Percentiles rank a stretch among this genome's conserved stretches.
Conservation (phyloP, 1,284 basidiomycete genomes). For the Marasmius oreades region DNA sequence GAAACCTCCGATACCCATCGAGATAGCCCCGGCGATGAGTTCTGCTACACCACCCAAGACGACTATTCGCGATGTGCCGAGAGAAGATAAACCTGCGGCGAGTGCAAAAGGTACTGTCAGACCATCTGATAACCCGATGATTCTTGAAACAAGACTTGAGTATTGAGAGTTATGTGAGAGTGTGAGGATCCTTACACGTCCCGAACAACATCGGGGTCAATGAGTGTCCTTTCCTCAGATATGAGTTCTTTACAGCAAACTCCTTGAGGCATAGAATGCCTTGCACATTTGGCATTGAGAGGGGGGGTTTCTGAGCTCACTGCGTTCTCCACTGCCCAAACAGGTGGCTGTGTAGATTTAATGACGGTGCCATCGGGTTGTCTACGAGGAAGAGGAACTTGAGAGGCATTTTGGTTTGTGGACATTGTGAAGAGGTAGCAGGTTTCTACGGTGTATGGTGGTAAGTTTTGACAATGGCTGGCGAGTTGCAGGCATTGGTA, state of each 20-base stretch:
- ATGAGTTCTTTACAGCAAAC: slow-evolving; percentile 84
- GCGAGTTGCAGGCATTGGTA: too few species aligned
- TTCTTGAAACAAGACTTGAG: slow-evolving; percentile 30
- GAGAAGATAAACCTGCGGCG: slow-evolving; percentile 85
- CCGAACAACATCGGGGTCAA: slow-evolving; percentile 83
- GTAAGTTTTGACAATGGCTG: too few species aligned
- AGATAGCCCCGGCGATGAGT: slow-evolving; percentile 92
- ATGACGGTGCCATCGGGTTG: background rate
- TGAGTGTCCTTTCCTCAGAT: slow-evolving; percentile 71
- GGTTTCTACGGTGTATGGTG: too few species aligned
- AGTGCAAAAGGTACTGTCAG: slow-evolving; percentile 92
- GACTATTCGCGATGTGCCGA: slow-evolving; percentile 86
- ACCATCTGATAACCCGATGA: slow-evolving; percentile 96
- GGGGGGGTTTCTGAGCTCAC: slow-evolving; percentile 38
- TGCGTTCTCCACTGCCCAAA: slow-evolving; percentile 57
- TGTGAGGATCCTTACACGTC: slow-evolving; percentile 84
- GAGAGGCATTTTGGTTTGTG: background rate
- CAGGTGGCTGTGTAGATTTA: slow-evolving; percentile 39
- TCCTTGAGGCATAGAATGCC: slow-evolving; percentile 50
- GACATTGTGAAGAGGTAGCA: background rate
- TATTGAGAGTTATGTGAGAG: background rate
- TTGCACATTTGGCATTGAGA: slow-evolving; percentile 56
- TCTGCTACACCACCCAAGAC: slow-evolving; percentile 91
- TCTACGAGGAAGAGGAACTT: slow-evolving; percentile 11
- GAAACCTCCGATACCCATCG: slow-evolving; percentile 98